Conservation (phyloP, 2,329 filamentous ascomycete species). For the Chlorencoelia australis region DNA sequence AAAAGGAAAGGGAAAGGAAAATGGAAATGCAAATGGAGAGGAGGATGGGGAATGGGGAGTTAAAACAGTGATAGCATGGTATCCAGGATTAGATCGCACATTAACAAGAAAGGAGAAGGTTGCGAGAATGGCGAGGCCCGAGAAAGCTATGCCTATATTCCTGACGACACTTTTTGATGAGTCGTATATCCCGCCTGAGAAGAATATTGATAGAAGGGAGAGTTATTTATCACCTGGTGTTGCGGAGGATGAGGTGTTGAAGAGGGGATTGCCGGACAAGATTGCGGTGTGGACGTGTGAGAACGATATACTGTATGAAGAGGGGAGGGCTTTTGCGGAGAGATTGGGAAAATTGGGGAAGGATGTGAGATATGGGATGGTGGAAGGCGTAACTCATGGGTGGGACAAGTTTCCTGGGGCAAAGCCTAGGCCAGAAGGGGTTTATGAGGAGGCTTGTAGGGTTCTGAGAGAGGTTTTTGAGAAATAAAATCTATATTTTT, state of each 20-base stretch:
- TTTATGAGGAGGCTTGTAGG: constrained; percentile 4
- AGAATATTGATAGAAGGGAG: constrained; percentile 7
- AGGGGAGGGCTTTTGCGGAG: constrained; percentile 16
- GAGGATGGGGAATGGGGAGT: neutral
- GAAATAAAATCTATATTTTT: too few species aligned
- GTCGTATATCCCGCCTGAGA: constrained; percentile 10
- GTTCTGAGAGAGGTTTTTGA: too few species aligned
- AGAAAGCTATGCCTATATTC: constrained; percentile 3
- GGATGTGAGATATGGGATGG: constrained; percentile 14
- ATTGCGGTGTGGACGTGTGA: constrained; percentile 18
- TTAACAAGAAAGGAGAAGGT: constrained; percentile 5
- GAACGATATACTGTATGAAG: constrained; percentile 15
- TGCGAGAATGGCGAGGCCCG: neutral
- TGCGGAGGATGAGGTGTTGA: constrained; percentile 13
- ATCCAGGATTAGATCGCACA: constrained; percentile 7
- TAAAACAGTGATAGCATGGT: constrained; percentile 2
- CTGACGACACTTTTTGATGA: constrained; percentile 10
- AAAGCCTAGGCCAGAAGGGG: constrained; percentile 1
- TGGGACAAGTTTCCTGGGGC: constrained; percentile 16
- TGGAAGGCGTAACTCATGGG: constrained; percentile 15
- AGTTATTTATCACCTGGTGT: constrained; percentile 9
- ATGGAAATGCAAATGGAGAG: constrained; percentile 1
- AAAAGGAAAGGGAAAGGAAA: neutral
- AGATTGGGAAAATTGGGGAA: constrained; percentile 16
- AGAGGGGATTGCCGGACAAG: constrained; percentile 12